These are phyloP conservation scores for Spathaspora hagerdaliae DNA, from an alignment of 805 yeast species.

Conservation along the genomic window DNA sequence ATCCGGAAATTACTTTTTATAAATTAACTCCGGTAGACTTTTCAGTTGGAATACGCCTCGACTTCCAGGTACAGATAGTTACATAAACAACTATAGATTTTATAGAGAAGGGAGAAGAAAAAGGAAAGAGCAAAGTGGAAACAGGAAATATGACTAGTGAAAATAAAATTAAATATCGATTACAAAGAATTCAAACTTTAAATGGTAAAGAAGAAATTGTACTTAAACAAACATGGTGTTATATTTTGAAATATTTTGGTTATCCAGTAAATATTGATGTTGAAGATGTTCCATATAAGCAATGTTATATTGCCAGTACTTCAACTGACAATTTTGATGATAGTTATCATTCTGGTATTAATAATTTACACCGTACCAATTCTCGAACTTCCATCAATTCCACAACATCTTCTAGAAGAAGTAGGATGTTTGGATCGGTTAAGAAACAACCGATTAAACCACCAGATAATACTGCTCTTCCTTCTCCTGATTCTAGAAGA, in stretches of 20 bases:
- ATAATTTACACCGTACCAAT: constrained; percentile 5
- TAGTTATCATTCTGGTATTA: background rate
- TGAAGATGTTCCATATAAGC: constrained; percentile 25
- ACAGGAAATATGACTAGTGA: background rate
- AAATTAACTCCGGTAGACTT: too few species aligned
- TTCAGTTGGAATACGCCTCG: too few species aligned
- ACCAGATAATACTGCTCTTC: background rate
- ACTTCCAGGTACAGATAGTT: too few species aligned
- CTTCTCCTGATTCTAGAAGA: constrained; percentile 22
- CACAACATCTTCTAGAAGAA: constrained; percentile 29
- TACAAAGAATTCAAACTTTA: constrained; percentile 36
- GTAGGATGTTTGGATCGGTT: background rate
- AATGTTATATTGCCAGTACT: constrained; percentile 29
- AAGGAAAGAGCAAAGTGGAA: background rate
- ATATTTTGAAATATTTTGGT: constrained; percentile 58
- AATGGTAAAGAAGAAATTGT: constrained; percentile 54
- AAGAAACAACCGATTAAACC: background rate
- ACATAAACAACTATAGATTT: too few species aligned
- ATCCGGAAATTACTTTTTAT: too few species aligned
- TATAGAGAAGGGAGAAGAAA: too few species aligned
- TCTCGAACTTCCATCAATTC: constrained; percentile 18
- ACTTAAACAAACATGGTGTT: constrained; percentile 70
- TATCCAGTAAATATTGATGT: constrained; percentile 28
- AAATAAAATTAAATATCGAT: constrained; percentile 20
- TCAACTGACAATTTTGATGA: constrained; percentile 7